phyloP scores from a whole-genome alignment of 2,329 filamentous ascomycete species.

The Annulohypoxylon truncatum region DNA sequence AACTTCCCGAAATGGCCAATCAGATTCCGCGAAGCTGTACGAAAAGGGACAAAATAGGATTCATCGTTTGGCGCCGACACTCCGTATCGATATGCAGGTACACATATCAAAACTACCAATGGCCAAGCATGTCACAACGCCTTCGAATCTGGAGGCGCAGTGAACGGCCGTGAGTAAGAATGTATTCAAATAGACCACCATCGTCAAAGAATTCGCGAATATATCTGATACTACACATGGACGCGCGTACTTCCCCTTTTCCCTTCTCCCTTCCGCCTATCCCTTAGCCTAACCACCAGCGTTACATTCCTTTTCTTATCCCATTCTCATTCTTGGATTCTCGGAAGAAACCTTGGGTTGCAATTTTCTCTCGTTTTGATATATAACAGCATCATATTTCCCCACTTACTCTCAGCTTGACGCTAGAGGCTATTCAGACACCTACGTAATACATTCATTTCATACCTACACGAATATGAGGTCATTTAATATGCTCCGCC shows the following conservation, averaged over 20 bases:
- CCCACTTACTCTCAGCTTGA: slow-evolving; percentile 4
- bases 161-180: slow-evolving; percentile 4
- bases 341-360: background rate
- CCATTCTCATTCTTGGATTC: background rate
- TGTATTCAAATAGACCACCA: slow-evolving; percentile 17
- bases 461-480: slow-evolving; percentile 15
- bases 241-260: background rate
- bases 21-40: background rate
- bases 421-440: background rate
- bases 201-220: background rate
- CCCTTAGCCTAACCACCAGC: background rate
- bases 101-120: slow-evolving; percentile 19
- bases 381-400: background rate
- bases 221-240: slow-evolving; percentile 5
- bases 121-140: slow-evolving; percentile 14
- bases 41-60: background rate
- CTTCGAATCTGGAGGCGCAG: slow-evolving; percentile 7
- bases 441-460: background rate
- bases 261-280: background rate
- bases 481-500: slow-evolving; percentile 26
- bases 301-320: background rate
- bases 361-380: slow-evolving; percentile 7
- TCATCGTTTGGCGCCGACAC: slow-evolving; percentile 27
- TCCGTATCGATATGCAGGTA: background rate
- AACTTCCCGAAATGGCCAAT: slow-evolving; percentile 27